Percentiles rank a stretch among this genome's conserved stretches.
Conservation (phyloP, 2,329 filamentous ascomycete genomes). For the Cytospora leucostoma region DNA sequence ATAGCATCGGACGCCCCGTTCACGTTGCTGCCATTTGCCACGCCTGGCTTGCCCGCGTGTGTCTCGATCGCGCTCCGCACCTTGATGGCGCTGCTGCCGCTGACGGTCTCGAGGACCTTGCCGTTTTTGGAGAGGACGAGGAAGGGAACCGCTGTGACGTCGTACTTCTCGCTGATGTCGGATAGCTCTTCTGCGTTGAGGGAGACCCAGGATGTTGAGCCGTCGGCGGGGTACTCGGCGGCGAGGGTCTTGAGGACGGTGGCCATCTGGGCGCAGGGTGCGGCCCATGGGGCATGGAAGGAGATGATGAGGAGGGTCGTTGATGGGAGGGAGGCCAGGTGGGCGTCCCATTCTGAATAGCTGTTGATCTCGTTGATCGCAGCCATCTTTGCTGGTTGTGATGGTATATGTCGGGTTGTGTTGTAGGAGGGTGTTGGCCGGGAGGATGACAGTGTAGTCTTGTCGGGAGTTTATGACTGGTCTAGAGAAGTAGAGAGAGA, state of each 20-base stretch:
- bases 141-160: constrained; percentile 92
- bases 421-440: background rate
- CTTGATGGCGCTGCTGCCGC: constrained; percentile 84
- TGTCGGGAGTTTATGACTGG: background rate
- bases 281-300: constrained; percentile 96
- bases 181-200: constrained; percentile 94
- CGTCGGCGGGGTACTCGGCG: constrained; percentile 73
- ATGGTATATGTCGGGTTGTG: background rate
- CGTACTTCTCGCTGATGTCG: constrained; percentile 88
- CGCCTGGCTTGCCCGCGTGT: constrained; percentile 60
- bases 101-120: constrained; percentile 79
- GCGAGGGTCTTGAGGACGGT: constrained; percentile 84
- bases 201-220: constrained; percentile 77
- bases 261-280: constrained; percentile 92
- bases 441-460: background rate
- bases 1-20: constrained; percentile 37
- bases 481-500: background rate
- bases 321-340: constrained; percentile 65
- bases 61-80: constrained; percentile 84
- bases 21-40: constrained; percentile 37
- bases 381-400: constrained; percentile 56
- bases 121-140: constrained; percentile 79
- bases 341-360: constrained; percentile 70
- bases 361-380: constrained; percentile 75
- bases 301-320: constrained; percentile 80